Conservation (phyloP, 441 rosid genomes). For the Sinapis alba region DNA sequence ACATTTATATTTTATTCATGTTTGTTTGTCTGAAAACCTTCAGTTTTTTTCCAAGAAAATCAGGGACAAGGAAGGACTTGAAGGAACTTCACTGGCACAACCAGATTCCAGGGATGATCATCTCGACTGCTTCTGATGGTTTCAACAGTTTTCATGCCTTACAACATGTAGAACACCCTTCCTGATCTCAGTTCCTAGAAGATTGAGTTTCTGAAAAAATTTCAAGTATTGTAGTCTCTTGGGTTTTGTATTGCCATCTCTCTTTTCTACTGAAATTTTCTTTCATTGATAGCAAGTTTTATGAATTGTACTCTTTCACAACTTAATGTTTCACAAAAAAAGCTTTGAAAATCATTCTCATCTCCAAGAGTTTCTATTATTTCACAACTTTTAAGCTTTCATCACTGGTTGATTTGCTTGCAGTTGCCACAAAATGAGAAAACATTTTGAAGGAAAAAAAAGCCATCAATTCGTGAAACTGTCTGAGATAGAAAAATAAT, state of each 20-base stretch:
- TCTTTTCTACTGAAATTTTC: not conserved
- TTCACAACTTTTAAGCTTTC: not conserved
- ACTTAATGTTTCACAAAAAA: not conserved
- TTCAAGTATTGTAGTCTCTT: not conserved
- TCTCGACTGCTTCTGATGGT: constrained; percentile 80
- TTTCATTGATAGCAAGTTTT: not conserved
- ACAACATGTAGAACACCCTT: constrained; percentile 81
- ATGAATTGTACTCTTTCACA: not conserved
- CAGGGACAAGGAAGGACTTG: constrained; percentile 95
- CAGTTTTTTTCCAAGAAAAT: not conserved
- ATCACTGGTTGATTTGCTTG: not conserved
- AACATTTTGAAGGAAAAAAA: not conserved
- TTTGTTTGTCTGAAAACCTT: not conserved
- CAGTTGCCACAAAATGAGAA: not conserved
- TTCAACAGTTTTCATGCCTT: constrained; percentile 89
- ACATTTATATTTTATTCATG: not conserved
- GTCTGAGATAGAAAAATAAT: not conserved
- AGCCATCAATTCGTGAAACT: not conserved
- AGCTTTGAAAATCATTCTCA: not conserved
- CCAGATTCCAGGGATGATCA: constrained; percentile 91
- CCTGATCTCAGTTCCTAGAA: constrained; percentile 48
- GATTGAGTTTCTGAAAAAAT: not conserved
- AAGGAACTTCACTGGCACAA: constrained; percentile 95
- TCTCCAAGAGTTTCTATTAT: not conserved
- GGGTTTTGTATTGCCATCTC: constrained; percentile 3